Conservation (phyloP, 176 grass and related monocot genomes). For the maize (Zea mays) region DNA sequence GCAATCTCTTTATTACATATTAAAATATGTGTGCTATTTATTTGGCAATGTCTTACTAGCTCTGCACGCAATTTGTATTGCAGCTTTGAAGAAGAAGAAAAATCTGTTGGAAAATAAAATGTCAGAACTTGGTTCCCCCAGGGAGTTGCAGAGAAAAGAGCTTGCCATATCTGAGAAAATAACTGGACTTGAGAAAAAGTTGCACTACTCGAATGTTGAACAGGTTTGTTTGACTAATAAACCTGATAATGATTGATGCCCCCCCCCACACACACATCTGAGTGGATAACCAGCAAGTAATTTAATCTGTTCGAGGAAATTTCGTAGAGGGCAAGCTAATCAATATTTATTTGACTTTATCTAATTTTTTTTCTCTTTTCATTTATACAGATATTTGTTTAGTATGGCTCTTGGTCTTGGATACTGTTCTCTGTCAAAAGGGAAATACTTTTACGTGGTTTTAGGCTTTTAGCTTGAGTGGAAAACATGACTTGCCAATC, state of each 20-base stretch:
- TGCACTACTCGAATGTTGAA: conserved; percentile 86
- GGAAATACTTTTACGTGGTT: not conserved
- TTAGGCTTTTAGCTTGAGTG: not conserved
- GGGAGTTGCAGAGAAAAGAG: conserved; percentile 87
- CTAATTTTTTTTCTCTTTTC: not conserved
- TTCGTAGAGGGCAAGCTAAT: not conserved
- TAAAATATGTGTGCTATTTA: conserved; percentile 11
- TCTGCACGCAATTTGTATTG: conserved; percentile 42
- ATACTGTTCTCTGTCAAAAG: not conserved
- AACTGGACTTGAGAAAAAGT: conserved; percentile 86
- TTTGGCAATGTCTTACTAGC: conserved; percentile 30
- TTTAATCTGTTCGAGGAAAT: conserved; percentile 2
- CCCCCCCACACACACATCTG: not conserved
- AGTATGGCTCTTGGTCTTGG: not conserved
- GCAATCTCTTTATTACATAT: conserved; percentile 23
- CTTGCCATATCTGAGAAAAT: conserved; percentile 89
- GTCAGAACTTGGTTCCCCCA: conserved; percentile 71
- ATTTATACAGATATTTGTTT: not conserved
- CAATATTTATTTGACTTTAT: not conserved
- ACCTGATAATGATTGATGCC: conserved; percentile 1
- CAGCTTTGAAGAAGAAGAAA: conserved; percentile 90
- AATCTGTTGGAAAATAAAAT: conserved; percentile 74
- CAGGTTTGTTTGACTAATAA: conserved; percentile 47
- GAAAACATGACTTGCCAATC: not conserved
- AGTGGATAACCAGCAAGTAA: not conserved